phyloP scores from a whole-genome alignment of 2,329 filamentous ascomycete genomes.

The Hyphodiscus sp. region DNA sequence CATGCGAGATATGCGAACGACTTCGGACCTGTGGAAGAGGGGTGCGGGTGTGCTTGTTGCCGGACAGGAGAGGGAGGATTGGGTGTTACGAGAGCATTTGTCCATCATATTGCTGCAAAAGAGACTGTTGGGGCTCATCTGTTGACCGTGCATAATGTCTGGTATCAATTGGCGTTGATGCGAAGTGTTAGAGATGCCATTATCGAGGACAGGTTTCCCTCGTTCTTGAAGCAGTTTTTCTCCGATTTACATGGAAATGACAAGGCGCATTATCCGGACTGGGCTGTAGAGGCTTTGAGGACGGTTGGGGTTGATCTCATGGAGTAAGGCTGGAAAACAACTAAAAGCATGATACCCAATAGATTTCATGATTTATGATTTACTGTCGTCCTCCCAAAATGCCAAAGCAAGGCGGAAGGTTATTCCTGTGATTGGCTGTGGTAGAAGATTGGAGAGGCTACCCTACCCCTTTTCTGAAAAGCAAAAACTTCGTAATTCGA shows the following conservation, averaged over 20 bases:
- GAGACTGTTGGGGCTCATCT: slow-evolving; percentile 85
- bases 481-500: not conserved
- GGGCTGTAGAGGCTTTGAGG: slow-evolving; percentile 75
- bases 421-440: not conserved
- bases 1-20: slow-evolving; percentile 70
- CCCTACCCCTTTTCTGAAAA: not conserved
- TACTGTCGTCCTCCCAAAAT: not conserved
- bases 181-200: slow-evolving; percentile 66
- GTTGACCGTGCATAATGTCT: slow-evolving; percentile 91
- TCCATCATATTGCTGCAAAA: slow-evolving; percentile 87
- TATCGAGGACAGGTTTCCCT: slow-evolving; percentile 72
- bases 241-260: slow-evolving; percentile 57
- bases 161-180: slow-evolving; percentile 87
- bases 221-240: slow-evolving; percentile 76
- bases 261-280: slow-evolving; percentile 64
- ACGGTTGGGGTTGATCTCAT: slow-evolving; percentile 75
- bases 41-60: slow-evolving; percentile 77
- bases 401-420: no score
- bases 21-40: slow-evolving; percentile 76
- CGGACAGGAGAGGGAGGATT: slow-evolving; percentile 61
- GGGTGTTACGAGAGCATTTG: slow-evolving; percentile 79
- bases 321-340: slow-evolving; percentile 10
- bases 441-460: not conserved
- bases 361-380: not conserved
- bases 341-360: slow-evolving; percentile 15